Evolutionary conservation across 129 eudicot species (phyloP).

Genomic region (Tanacetum coccineum): DNA sequence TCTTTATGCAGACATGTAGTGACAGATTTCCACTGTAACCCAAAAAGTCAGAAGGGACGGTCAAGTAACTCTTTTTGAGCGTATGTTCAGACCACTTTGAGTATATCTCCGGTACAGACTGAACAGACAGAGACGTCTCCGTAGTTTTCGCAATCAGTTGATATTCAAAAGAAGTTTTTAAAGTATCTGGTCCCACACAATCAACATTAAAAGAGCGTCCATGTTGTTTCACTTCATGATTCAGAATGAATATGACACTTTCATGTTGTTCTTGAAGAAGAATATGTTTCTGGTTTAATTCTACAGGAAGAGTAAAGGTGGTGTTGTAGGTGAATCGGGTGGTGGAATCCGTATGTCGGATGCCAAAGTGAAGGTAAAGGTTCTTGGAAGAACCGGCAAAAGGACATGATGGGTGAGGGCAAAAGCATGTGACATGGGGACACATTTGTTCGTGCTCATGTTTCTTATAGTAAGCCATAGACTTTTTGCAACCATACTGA

Average conservation of each 20-base stretch:
- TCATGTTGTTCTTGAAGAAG: slow-evolving; percentile 53
- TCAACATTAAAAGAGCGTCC: slow-evolving; percentile 45
- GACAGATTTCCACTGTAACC: neutral
- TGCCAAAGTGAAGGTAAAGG: slow-evolving; percentile 46
- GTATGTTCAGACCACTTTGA: slow-evolving; percentile 29
- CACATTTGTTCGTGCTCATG: slow-evolving; percentile 55
- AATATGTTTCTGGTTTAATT: slow-evolving; percentile 23
- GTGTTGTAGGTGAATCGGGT: slow-evolving; percentile 37
- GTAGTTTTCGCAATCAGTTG: slow-evolving; percentile 36
- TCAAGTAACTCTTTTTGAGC: slow-evolving; percentile 33
- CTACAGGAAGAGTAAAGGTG: slow-evolving; percentile 33
- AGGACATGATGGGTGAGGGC: slow-evolving; percentile 50
- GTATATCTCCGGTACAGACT: slow-evolving; percentile 30
- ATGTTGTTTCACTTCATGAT: slow-evolving; percentile 28
- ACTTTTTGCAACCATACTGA: slow-evolving; percentile 51
- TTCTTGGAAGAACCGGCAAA: slow-evolving; percentile 34
- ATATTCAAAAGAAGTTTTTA: slow-evolving; percentile 31
- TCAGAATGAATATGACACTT: slow-evolving; percentile 43
- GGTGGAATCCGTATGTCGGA: slow-evolving; percentile 36
- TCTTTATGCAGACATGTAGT: slow-evolving; percentile 34
- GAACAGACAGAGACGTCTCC: slow-evolving; percentile 39
- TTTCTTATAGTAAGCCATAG: slow-evolving; percentile 40
- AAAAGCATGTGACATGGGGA: slow-evolving; percentile 41
- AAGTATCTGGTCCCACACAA: slow-evolving; percentile 45
- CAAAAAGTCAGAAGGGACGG: slow-evolving; percentile 43